These are phyloP conservation scores for Graphilbum fragrans DNA, from an alignment of 2,329 filamentous ascomycete genomes.

Conservation along the genomic window DNA sequence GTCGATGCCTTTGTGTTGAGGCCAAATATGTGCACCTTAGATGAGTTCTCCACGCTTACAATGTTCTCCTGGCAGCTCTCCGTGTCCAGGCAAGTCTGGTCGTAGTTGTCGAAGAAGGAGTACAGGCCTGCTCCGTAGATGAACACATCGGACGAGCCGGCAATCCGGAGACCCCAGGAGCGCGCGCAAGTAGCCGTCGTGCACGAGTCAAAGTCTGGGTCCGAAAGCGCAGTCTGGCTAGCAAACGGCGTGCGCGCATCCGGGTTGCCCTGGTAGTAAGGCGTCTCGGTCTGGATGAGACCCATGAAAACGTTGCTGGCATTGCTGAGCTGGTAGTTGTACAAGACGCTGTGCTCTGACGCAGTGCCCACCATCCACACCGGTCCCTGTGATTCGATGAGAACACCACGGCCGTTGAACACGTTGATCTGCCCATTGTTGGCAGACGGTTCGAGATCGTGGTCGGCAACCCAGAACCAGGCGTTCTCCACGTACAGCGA, in stretches of 20 bases:
- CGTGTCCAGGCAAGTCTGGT: slow-evolving; percentile 52
- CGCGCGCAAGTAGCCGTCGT: slow-evolving; percentile 46
- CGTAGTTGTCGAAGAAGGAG: slow-evolving; percentile 76
- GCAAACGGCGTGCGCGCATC: slow-evolving; percentile 55
- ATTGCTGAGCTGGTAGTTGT: slow-evolving; percentile 76
- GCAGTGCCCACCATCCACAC: slow-evolving; percentile 73
- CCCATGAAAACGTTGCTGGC: slow-evolving; percentile 73
- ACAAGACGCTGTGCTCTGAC: slow-evolving; percentile 54
- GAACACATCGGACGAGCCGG: slow-evolving; percentile 53
- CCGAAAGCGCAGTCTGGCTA: slow-evolving; percentile 42
- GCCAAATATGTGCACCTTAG: slow-evolving; percentile 47
- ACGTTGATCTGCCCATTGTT: slow-evolving; percentile 66
- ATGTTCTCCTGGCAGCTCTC: slow-evolving; percentile 71
- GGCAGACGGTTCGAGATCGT: slow-evolving; percentile 67
- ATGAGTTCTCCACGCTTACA: slow-evolving; percentile 55
- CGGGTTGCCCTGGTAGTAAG: slow-evolving; percentile 78
- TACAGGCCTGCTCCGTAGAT: slow-evolving; percentile 67
- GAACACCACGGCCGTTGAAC: slow-evolving; percentile 76
- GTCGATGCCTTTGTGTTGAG: slow-evolving; percentile 62
- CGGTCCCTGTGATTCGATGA: slow-evolving; percentile 62
- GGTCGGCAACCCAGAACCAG: slow-evolving; percentile 86
- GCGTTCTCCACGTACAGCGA: slow-evolving; percentile 72
- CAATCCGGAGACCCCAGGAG: slow-evolving; percentile 63
- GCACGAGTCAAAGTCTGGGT: slow-evolving; percentile 60
- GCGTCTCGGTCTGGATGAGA: slow-evolving; percentile 80